These are phyloP conservation scores for Tulasnella sp. DNA, from an alignment of 768 basidiomycete genomes.

Conservation along the genomic window DNA sequence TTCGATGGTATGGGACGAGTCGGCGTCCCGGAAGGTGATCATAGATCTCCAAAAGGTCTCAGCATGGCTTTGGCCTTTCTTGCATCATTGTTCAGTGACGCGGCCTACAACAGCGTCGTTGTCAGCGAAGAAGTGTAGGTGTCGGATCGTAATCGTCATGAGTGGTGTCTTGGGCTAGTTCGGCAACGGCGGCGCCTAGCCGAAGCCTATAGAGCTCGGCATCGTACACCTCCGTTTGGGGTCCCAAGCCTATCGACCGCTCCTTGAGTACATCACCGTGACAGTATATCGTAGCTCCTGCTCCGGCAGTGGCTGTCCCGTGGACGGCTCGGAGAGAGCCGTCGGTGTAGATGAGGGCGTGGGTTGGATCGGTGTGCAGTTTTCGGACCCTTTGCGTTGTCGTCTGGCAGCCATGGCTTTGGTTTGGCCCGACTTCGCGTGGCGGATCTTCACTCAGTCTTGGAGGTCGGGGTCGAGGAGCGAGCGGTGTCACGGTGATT, in stretches of 20 bases:
- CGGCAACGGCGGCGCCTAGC: not conserved
- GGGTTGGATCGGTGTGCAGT: not conserved
- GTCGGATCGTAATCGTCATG: not conserved
- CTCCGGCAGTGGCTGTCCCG: not conserved
- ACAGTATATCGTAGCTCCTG: not conserved
- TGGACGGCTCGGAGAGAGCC: not conserved
- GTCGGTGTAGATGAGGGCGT: not conserved
- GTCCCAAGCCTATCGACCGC: not conserved
- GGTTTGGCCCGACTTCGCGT: too few relatives aligned
- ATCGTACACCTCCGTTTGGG: not conserved
- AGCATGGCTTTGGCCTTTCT: not conserved
- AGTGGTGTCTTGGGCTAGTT: not conserved
- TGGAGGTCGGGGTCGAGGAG: too few relatives aligned
- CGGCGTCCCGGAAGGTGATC: conserved; percentile 3
- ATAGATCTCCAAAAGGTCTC: not conserved
- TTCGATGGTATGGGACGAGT: conserved; percentile 11
- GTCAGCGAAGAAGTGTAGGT: conserved; percentile 16
- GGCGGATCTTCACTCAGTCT: too few relatives aligned
- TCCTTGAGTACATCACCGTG: not conserved
- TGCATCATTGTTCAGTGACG: not conserved
- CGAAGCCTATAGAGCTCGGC: not conserved
- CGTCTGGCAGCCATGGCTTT: too few relatives aligned
- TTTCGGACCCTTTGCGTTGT: not conserved
- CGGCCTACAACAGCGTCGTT: not conserved
- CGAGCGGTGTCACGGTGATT: too few relatives aligned